A percentile compares a stretch with the other conserved stretches of the same genome.
phyloP scores from a whole-genome alignment of 352 stramenopile genomes.

The Pythium vanterpoolii region DNA sequence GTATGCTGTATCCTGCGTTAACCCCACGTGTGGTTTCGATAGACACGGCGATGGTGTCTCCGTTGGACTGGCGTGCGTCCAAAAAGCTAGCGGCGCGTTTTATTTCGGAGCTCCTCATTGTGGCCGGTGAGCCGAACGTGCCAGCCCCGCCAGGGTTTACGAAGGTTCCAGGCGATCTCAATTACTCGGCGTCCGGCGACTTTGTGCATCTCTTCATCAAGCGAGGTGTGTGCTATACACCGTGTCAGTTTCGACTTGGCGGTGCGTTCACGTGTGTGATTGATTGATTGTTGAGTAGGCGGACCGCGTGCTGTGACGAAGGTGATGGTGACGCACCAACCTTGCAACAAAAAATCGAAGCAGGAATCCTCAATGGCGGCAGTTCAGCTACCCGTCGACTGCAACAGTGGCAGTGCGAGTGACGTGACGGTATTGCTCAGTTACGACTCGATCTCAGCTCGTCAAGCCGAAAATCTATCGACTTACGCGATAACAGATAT shows the following conservation, averaged over 20 bases:
- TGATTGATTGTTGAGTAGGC: too few relatives aligned
- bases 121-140: conserved; percentile 56
- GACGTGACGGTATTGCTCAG: conserved; percentile 29
- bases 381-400: conserved; percentile 21
- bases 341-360: neutral
- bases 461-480: conserved; percentile 28
- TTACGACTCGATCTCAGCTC: conserved; percentile 20
- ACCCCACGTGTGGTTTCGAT: neutral
- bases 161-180: conserved; percentile 55
- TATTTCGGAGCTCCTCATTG: conserved; percentile 58
- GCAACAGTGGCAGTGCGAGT: conserved; percentile 30
- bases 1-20: neutral
- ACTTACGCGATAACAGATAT: conserved; percentile 67
- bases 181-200: conserved; percentile 54
- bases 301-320: conserved; percentile 2
- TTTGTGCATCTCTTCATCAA: conserved; percentile 76
- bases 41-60: conserved; percentile 42
- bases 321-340: conserved; percentile 6
- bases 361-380: neutral
- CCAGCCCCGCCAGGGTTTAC: conserved; percentile 46
- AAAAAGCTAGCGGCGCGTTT: conserved; percentile 35
- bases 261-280: too few relatives aligned
- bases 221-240: conserved; percentile 30
- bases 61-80: conserved; percentile 42
- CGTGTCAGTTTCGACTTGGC: neutral